Evolutionary conservation across 768 basidiomycete genomes (phyloP), one percentile per base, ranked within the genome.

Genomic region (Auriculariales sp.): DNA sequence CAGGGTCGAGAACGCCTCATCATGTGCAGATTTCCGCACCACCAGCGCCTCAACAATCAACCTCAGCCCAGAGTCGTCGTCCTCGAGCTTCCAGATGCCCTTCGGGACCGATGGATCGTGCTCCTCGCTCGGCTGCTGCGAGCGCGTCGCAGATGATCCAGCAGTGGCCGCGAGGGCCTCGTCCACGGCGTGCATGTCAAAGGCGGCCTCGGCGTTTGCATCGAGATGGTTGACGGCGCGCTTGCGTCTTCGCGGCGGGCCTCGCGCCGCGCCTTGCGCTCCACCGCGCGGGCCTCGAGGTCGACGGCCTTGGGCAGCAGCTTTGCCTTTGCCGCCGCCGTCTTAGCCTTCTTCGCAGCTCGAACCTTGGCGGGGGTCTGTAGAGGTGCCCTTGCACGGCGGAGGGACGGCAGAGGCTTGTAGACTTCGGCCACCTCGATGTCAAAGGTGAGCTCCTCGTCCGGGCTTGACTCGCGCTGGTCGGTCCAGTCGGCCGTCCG

Each of bases 31-130:
- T 62, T 89, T 85, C 42, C 83, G 72, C 17, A 88, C 78, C 2
- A 91, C 79, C 28, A 90, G 69, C 2, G 77, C 87, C 61, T 91
- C 86, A 9, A 88, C 84, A 44, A 89, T 88, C 3, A 81, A 66
- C n/a, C 82, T 68, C 28, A 74, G 71, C 46, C 72, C 70, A 7
- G 19, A 4, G 27, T 44, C 39, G 31, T 32, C 15, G 15, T 24
- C 11, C 9, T 39, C 34, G 9, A 19, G 48, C 31, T 15, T 53
- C 6, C n/a, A 19, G 5, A 27, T 46, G 24, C 5, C 24, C 24
- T n/a, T 31, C 39, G 32, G 28, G 19, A 25, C 6, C n/a, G 17
- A 12, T 49, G 6, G 17, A 49, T 12, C 24, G 27, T 12, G 33
- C 36, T 6, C 28, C 24, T 29, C 31, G n/a, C 28, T n/a, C 30